Evolutionary conservation across 768 basidiomycete genomes (phyloP).

Genomic region (Calocera viscosa): DNA sequence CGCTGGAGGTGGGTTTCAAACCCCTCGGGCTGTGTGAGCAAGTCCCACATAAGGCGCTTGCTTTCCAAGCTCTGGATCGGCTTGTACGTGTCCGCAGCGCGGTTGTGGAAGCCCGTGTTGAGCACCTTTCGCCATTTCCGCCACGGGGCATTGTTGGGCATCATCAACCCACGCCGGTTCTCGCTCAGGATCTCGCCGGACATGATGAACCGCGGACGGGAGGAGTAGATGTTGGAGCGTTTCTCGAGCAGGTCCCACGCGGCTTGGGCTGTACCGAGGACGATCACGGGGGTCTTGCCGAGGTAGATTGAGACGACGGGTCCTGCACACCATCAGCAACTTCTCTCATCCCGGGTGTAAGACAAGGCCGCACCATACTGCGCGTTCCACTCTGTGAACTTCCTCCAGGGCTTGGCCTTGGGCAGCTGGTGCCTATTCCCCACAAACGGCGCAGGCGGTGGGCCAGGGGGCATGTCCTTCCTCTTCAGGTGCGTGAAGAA

Average conservation of each 20-base stretch:
- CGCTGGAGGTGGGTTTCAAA: background rate
- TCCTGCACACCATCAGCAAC: background rate
- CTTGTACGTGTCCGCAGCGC: conserved; percentile 31
- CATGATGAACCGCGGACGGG: conserved; percentile 10
- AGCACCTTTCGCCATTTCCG: conserved; percentile 32
- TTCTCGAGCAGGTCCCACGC: conserved; percentile 23
- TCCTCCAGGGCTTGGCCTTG: conserved; percentile 36
- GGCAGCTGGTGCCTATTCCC: conserved; percentile 40
- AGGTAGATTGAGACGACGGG: conserved; percentile 3
- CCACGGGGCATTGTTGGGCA: conserved; percentile 36
- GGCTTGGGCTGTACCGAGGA: conserved; percentile 24
- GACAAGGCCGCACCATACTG: conserved; percentile 30
- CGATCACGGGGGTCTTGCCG: conserved; percentile 13
- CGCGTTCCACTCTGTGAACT: conserved; percentile 37
- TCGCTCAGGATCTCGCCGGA: conserved; percentile 22
- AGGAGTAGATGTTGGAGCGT: conserved; percentile 21
- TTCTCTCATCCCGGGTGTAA: background rate
- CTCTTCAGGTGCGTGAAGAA: conserved; percentile 5
- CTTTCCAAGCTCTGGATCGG: conserved; percentile 40
- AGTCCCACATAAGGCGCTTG: conserved; percentile 28
- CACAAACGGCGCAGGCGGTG: conserved; percentile 34
- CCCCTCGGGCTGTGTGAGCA: background rate
- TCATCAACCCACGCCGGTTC: conserved; percentile 37
- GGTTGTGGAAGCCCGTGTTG: conserved; percentile 6
- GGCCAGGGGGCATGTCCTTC: conserved; percentile 33